Evolutionary conservation across 2,329 filamentous ascomycete species (phyloP).

Genomic region (Ophiognomonia clavigignenti-juglandacearum): DNA sequence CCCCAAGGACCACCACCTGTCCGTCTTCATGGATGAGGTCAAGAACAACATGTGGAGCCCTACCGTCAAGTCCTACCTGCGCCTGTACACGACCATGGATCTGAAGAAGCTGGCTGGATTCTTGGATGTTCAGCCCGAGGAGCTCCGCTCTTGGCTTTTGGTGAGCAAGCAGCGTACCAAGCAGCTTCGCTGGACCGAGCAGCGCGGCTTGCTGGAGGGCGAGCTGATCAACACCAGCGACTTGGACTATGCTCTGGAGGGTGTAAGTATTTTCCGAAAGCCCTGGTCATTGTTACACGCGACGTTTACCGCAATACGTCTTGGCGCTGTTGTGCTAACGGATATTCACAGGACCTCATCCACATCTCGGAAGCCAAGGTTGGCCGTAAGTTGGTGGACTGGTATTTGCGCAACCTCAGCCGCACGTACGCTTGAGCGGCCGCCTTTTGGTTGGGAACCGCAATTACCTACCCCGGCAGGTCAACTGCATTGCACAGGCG

Average conservation of each 20-base stretch:
- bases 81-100: conserved; percentile 99
- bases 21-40: conserved; percentile 99
- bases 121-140: conserved; percentile 94
- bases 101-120: conserved; percentile 97
- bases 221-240: conserved; percentile 92
- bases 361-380: conserved; percentile 99
- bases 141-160: conserved; percentile 86
- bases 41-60: conserved; percentile 99
- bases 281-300: neutral
- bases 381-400: conserved; percentile 93
- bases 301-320: conserved; percentile 4
- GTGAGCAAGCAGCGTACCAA: conserved; percentile 99
- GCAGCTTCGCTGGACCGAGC: conserved; percentile 91
- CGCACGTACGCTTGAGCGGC: conserved; percentile 71
- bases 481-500: conserved; percentile 34
- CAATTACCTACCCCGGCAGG: conserved; percentile 24
- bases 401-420: conserved; percentile 96
- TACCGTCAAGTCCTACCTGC: conserved; percentile 96
- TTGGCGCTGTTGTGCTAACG: conserved; percentile 23
- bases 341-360: conserved; percentile 69
- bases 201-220: conserved; percentile 84
- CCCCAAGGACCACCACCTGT: conserved; percentile 92
- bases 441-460: conserved; percentile 15
- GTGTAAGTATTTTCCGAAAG: conserved; percentile 54
- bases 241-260: conserved; percentile 94